phyloP scores from a whole-genome alignment of 352 stramenopile species.

The Phytophthora podocarpi region DNA sequence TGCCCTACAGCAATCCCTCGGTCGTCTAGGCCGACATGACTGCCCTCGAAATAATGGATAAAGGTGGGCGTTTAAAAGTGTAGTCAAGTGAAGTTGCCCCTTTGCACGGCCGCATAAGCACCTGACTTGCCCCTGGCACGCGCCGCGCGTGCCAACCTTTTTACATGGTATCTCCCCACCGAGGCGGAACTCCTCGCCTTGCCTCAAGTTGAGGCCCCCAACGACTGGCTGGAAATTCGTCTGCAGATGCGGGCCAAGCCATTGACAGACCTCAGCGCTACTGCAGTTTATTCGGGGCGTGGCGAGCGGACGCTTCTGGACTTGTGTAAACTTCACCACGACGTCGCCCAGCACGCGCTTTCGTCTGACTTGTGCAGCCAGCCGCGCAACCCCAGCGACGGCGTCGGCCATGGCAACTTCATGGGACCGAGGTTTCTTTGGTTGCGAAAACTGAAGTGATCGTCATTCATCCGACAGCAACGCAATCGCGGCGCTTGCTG shows the following conservation, averaged over 20 bases:
- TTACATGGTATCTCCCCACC: constrained; percentile 9
- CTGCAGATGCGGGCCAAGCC: constrained; percentile 2
- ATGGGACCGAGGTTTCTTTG: no score
- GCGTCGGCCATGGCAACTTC: background rate
- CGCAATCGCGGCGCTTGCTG: background rate
- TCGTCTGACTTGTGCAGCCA: no score
- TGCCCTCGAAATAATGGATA: constrained; percentile 28
- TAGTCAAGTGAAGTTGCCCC: constrained; percentile 8
- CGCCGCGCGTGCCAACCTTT: constrained; percentile 19
- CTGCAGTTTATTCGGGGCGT: background rate
- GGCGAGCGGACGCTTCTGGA: background rate
- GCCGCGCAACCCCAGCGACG: no score
- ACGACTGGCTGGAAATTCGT: constrained; percentile 18
- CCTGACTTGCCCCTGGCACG: constrained; percentile 23
- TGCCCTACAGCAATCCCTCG: background rate
- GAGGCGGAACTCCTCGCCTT: background rate
- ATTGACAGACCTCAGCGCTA: constrained; percentile 8
- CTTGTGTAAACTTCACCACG: background rate
- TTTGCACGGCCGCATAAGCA: background rate
- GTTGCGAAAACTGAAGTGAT: constrained; percentile 15
- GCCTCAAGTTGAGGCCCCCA: no score
- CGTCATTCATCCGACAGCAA: constrained; percentile 7
- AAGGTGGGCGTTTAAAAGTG: constrained; percentile 11
- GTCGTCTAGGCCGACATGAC: no score
- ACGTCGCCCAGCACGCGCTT: background rate